Percentiles rank a stretch among this genome's conserved stretches.
Evolutionary conservation across 805 yeast genomes (phyloP).

Genomic region (Candida schatavii): DNA sequence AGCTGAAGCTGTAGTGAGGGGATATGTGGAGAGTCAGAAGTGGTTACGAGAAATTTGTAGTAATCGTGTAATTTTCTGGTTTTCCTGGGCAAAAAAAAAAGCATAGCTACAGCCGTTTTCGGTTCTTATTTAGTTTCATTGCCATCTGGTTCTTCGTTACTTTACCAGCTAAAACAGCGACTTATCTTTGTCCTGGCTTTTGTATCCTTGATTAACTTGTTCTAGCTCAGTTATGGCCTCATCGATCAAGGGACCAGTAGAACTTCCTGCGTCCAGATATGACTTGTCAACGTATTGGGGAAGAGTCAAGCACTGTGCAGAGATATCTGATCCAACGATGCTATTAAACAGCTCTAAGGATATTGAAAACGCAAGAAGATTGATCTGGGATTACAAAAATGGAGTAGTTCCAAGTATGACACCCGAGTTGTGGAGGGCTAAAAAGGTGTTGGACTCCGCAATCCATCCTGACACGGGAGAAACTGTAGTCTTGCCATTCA

Average conservation of each 20-base stretch:
- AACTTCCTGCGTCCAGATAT: slow-evolving; percentile 75
- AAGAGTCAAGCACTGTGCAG: slow-evolving; percentile 91
- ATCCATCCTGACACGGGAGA: slow-evolving; percentile 97
- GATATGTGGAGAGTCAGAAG: no score
- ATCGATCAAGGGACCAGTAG: slow-evolving; percentile 76
- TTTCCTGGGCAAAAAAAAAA: no score
- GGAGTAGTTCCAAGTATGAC: slow-evolving; percentile 65
- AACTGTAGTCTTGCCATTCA: slow-evolving; percentile 85
- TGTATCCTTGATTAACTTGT: no score
- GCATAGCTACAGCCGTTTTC: no score
- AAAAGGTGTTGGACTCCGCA: slow-evolving; percentile 83
- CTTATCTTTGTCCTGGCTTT: no score
- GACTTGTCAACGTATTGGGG: slow-evolving; percentile 88
- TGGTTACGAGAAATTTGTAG: no score
- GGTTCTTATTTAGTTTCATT: no score
- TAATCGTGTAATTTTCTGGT: no score
- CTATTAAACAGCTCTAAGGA: slow-evolving; percentile 66
- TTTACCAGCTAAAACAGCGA: no score
- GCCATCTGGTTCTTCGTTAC: no score
- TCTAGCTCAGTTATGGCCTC: slow-evolving; percentile 79
- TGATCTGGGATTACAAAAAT: slow-evolving; percentile 69
- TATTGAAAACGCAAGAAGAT: slow-evolving; percentile 58
- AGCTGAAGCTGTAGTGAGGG: no score
- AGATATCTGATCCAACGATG: slow-evolving; percentile 89
- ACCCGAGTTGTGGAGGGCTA: slow-evolving; percentile 86